A percentile compares a stretch with the other conserved stretches of the same genome.
phyloP scores from a whole-genome alignment of 2,329 filamentous ascomycete species.

The Tympanopsis confertula region DNA sequence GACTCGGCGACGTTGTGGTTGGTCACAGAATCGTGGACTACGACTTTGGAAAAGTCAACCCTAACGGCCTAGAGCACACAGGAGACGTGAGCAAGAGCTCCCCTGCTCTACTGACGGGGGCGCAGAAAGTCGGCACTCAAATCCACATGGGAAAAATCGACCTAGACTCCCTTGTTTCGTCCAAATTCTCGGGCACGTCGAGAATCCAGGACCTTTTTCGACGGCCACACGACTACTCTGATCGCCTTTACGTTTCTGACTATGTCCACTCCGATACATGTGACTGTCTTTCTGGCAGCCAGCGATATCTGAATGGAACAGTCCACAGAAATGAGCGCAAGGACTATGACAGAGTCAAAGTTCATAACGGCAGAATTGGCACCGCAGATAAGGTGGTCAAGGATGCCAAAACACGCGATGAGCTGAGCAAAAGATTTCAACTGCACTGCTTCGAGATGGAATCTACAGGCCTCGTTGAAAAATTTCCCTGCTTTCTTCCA shows the following conservation, averaged over 20 bases:
- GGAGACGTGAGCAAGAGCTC: slow-evolving; percentile 2
- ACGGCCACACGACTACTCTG: too few relatives aligned
- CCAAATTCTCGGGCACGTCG: background rate
- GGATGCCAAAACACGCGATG: slow-evolving; percentile 3
- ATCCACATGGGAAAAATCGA: background rate
- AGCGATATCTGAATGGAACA: too few relatives aligned
- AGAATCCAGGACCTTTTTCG: too few relatives aligned
- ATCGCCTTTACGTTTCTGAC: background rate
- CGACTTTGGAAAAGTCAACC: slow-evolving; percentile 3
- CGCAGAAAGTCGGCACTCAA: background rate
- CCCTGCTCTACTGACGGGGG: slow-evolving; percentile 1
- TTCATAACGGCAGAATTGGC: slow-evolving; percentile 5
- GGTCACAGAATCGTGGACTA: slow-evolving; percentile 4
- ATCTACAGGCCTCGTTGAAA: background rate
- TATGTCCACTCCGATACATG: background rate
- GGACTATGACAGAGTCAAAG: background rate
- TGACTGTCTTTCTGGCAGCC: too few relatives aligned
- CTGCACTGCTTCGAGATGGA: slow-evolving; percentile 2
- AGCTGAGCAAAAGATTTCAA: background rate
- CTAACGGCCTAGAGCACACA: slow-evolving; percentile 2
- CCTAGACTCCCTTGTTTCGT: background rate
- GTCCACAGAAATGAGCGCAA: background rate
- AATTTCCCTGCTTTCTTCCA: background rate
- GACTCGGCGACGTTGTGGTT: background rate
- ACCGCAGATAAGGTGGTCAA: slow-evolving; percentile 5